A percentile compares a stretch with the other conserved stretches of the same genome.
phyloP scores from a whole-genome alignment of 176 grass and related monocot species.

The Microstegium vimineum region DNA sequence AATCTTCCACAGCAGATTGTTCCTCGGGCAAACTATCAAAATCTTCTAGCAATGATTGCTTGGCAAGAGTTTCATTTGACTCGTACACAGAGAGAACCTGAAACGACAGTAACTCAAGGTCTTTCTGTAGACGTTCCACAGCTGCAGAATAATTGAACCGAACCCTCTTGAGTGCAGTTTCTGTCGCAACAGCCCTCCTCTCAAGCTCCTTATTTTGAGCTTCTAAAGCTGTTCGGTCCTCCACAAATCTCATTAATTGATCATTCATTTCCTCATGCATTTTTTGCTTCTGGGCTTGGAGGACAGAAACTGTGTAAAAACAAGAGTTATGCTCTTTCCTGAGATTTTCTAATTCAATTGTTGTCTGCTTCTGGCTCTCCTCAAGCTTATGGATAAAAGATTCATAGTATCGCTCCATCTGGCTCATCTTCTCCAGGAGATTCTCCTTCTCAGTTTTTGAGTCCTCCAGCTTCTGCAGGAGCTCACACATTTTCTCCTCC shows the following conservation, averaged over 20 bases:
- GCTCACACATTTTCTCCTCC: constrained; percentile 90
- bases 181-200: constrained; percentile 75
- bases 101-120: constrained; percentile 88
- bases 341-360: constrained; percentile 82
- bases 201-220: constrained; percentile 81
- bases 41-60: constrained; percentile 67
- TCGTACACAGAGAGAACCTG: constrained; percentile 99
- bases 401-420: constrained; percentile 94
- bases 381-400: constrained; percentile 82
- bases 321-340: constrained; percentile 87
- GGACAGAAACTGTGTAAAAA: constrained; percentile 84
- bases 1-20: constrained; percentile 21
- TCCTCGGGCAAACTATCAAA: constrained; percentile 43
- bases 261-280: constrained; percentile 85
- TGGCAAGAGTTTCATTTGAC: constrained; percentile 83
- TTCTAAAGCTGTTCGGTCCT: constrained; percentile 71
- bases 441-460: constrained; percentile 94
- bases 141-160: constrained; percentile 80
- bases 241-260: constrained; percentile 67
- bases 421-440: constrained; percentile 82
- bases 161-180: constrained; percentile 83
- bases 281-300: constrained; percentile 89
- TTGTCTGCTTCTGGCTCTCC: constrained; percentile 72
- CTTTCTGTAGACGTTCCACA: constrained; percentile 89
- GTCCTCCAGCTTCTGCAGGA: constrained; percentile 87